A percentile compares a stretch with the other conserved stretches of the same genome.
These are phyloP conservation scores for Trypanosomatidae sp. DNA, from an alignment of 208 protist species.

Conservation along the genomic window DNA sequence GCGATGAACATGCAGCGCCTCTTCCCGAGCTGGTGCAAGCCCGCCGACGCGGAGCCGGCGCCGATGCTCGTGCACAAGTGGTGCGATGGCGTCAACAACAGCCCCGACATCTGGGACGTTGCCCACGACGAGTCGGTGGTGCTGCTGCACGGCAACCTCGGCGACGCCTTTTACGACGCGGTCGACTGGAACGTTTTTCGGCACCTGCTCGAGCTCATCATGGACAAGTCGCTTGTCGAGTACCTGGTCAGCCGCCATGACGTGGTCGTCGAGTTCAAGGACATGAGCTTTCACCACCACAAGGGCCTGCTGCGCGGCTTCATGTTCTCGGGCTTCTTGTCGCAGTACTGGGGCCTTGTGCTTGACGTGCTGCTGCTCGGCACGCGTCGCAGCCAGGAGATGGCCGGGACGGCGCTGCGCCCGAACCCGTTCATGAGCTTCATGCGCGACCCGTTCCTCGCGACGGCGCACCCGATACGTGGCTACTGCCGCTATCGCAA, in stretches of 20 bases:
- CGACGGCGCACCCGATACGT: constrained; percentile 97
- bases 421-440: constrained; percentile 99
- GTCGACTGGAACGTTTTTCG: constrained; percentile 99
- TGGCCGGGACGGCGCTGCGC: constrained; percentile 93
- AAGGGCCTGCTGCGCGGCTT: constrained; percentile 99
- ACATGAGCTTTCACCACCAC: constrained; percentile 99
- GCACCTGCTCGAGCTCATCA: constrained; percentile 97
- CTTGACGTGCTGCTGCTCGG: constrained; percentile 99
- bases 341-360: constrained; percentile 99
- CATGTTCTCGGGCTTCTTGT: constrained; percentile 99
- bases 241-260: constrained; percentile 99
- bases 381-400: constrained; percentile 95
- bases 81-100: constrained; percentile 99
- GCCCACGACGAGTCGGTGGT: constrained; percentile 97
- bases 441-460: constrained; percentile 83
- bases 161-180: constrained; percentile 98
- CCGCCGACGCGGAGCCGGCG: constrained; percentile 97
- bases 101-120: constrained; percentile 97
- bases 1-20: constrained; percentile 96
- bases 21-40: constrained; percentile 99
- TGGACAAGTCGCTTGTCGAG: constrained; percentile 99
- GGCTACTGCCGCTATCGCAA: constrained; percentile 98
- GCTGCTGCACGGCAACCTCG: constrained; percentile 95
- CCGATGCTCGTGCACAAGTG: constrained; percentile 99
- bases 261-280: constrained; percentile 99